Base-by-base conservation (phyloP, 768 basidiomycete genomes). In the Obba rivulosa region DNA sequence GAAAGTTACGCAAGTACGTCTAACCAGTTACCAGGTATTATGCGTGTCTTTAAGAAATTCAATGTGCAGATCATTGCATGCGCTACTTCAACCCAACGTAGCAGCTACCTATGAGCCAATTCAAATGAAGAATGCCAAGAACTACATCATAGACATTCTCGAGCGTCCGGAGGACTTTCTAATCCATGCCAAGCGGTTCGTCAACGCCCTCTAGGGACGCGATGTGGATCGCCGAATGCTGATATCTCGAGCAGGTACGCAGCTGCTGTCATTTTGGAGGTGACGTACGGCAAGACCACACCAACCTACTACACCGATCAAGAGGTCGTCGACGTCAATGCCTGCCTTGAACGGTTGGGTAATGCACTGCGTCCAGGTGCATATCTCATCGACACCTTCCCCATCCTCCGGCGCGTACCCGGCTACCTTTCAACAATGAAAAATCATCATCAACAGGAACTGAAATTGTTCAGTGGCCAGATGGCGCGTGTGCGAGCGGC, bases 391-490 rank as follows among this genome's bases (percentile, higher is more conserved):
- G 72, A 75, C 36, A 58, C 39, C 18, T 66, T 60, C 45, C 71
- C 73, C 0, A 52, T 69, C 48, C 52, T 73, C 17, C 63, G 60
- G 34, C 46, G 59, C 57, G 59, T 87, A 18, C 84, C 85, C 1
- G 80, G 79, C 18, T 84, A 83, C 53, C 63, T 80, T 3, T 70
- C 73, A n/a, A 74, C 80, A 49, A 66, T 87, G 8, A 69, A 74
- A 46, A 63, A 68, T 3, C 81, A 79, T 42, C 82, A 84, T 52
- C n/a, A 53, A 24, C 66, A 72, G 41, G 72, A 74, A 51, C 57
- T 69, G 10, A 53, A 40, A 1, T 52, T 72, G 34, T 73, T 65
- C 46, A 34, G 53, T 10, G 51, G 61, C 0, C 68, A 68, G 49
- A 23, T 72, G 28, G 13, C 28, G 13, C 28, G 40, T 8, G 66